These are phyloP conservation scores for Pistacia atlantica DNA, from an alignment of 345 rosid genomes.

Conservation along the genomic window DNA sequence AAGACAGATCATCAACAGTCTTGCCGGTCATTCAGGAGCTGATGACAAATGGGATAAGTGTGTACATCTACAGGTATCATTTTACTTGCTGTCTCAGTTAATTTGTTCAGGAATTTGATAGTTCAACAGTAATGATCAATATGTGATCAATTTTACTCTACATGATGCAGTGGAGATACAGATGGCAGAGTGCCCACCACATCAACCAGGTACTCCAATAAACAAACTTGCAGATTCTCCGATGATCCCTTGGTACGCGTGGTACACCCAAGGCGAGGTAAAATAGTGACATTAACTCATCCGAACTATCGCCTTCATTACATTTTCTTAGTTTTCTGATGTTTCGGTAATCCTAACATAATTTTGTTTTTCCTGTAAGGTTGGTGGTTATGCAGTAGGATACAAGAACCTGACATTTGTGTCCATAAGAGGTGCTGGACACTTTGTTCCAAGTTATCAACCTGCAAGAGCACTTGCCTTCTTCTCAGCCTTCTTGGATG, in stretches of 20 bases:
- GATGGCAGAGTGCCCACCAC: conserved; percentile 4
- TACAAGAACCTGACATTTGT: conserved; percentile 25
- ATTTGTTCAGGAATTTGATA: too few relatives aligned
- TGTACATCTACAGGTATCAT: conserved; percentile 13
- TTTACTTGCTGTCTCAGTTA: not conserved
- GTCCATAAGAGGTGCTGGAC: conserved; percentile 26
- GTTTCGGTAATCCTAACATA: not conserved
- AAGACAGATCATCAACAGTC: conserved; percentile 15
- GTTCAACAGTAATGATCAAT: too few relatives aligned
- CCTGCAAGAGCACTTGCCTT: conserved; percentile 24
- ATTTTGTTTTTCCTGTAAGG: not conserved
- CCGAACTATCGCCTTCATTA: not conserved
- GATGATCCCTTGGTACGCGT: not conserved
- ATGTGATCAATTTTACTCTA: too few relatives aligned
- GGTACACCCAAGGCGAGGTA: conserved; percentile 23
- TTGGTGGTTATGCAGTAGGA: conserved; percentile 24
- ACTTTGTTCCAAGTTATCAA: conserved; percentile 20
- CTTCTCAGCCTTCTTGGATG: conserved; percentile 14
- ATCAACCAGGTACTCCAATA: conserved; percentile 17
- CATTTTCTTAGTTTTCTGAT: not conserved
- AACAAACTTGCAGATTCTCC: not conserved
- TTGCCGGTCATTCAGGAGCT: conserved; percentile 21
- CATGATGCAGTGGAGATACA: not conserved
- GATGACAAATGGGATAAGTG: conserved; percentile 17
- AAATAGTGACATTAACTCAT: not conserved